These are phyloP conservation scores for Effrenium voratum DNA, from an alignment of 73 alveolate species.

Conservation along the genomic window DNA sequence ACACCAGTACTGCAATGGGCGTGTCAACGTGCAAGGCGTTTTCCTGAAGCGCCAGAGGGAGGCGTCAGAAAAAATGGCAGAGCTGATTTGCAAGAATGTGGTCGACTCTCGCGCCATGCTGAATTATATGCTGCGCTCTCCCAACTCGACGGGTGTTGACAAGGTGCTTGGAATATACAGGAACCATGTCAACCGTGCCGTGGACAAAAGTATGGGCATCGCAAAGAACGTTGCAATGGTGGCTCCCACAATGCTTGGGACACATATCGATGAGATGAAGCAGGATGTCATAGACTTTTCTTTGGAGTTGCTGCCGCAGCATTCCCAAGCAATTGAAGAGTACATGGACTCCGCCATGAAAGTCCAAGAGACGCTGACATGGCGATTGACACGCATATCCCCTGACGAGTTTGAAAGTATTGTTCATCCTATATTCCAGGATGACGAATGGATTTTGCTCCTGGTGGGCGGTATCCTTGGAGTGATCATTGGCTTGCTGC, in stretches of 20 bases:
- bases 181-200: constrained; percentile 49
- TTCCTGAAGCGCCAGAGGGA: constrained; percentile 82
- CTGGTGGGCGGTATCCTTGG: constrained; percentile 64
- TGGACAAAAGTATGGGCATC: constrained; percentile 54
- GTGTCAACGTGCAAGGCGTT: constrained; percentile 68
- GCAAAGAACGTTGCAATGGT: constrained; percentile 26
- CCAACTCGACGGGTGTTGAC: constrained; percentile 72
- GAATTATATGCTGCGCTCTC: constrained; percentile 60
- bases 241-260: not conserved
- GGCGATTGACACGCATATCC: constrained; percentile 64
- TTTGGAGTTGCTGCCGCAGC: constrained; percentile 61
- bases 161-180: constrained; percentile 48
- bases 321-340: constrained; percentile 60
- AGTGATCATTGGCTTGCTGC: constrained; percentile 43
- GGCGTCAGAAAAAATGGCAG: constrained; percentile 80
- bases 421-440: constrained; percentile 72
- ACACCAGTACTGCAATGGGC: constrained; percentile 69
- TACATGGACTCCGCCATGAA: constrained; percentile 86
- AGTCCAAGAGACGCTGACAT: constrained; percentile 73
- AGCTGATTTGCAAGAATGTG: constrained; percentile 62
- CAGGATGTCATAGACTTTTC: constrained; percentile 70
- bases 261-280: constrained; percentile 71
- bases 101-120: constrained; percentile 76
- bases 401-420: constrained; percentile 81
- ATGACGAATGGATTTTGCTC: constrained; percentile 76